These are phyloP conservation scores for Akebia trifoliata DNA, from an alignment of 164 flowering plant species.

Conservation along the genomic window DNA sequence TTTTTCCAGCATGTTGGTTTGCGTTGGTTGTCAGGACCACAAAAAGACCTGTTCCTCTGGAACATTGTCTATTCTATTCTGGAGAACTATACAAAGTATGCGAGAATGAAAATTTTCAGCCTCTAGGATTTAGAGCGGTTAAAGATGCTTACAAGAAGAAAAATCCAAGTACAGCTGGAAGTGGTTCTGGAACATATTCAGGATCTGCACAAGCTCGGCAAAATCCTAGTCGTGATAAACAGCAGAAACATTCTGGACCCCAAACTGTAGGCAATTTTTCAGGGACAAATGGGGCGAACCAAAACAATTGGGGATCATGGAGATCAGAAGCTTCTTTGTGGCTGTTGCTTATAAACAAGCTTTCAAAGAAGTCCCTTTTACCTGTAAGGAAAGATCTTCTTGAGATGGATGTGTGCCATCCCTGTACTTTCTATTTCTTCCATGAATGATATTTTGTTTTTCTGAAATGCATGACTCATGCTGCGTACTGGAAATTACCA, in stretches of 20 bases:
- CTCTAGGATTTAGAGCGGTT: slow-evolving; percentile 74
- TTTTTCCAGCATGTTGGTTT: slow-evolving; percentile 2
- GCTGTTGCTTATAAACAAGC: slow-evolving; percentile 75
- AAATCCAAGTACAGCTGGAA: slow-evolving; percentile 37
- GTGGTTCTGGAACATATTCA: slow-evolving; percentile 34
- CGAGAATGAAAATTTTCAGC: slow-evolving; percentile 63
- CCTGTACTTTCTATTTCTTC: background rate
- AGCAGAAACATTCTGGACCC: slow-evolving; percentile 59
- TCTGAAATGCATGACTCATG: background rate
- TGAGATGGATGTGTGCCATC: background rate
- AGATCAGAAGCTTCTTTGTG: slow-evolving; percentile 78
- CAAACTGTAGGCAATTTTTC: slow-evolving; percentile 38
- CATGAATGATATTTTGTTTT: background rate
- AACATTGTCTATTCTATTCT: slow-evolving; percentile 88
- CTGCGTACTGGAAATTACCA: background rate
- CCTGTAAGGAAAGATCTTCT: slow-evolving; percentile 54
- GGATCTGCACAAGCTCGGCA: slow-evolving; percentile 53
- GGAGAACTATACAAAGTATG: slow-evolving; percentile 90
- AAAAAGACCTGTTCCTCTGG: slow-evolving; percentile 96
- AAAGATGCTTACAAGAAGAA: slow-evolving; percentile 79
- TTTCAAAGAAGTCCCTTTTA: slow-evolving; percentile 67
- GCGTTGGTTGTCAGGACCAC: slow-evolving; percentile 62
- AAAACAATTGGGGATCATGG: slow-evolving; percentile 54
- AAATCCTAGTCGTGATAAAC: slow-evolving; percentile 47
- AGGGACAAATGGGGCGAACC: slow-evolving; percentile 39